These are phyloP conservation scores for Botryosphaeria dothidea DNA, from an alignment of 2,329 filamentous ascomycete genomes.

Conservation along the genomic window DNA sequence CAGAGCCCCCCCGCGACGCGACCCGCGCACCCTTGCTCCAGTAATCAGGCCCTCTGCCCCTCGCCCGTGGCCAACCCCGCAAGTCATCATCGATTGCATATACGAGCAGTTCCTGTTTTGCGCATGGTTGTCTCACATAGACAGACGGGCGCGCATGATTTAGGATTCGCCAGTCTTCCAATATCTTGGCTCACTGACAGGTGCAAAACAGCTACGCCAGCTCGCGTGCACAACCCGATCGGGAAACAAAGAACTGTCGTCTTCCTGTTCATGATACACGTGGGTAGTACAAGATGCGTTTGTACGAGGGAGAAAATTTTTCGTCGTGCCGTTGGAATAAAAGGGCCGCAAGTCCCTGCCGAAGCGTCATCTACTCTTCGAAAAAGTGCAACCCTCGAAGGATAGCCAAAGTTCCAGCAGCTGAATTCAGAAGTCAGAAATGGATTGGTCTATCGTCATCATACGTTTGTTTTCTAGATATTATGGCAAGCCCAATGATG, in stretches of 20 bases:
- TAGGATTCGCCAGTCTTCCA: neutral
- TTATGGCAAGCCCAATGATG: constrained; percentile 2
- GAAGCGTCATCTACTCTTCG: too few species aligned
- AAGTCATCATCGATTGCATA: neutral
- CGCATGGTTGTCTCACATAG: neutral
- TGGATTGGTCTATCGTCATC: constrained; percentile 18
- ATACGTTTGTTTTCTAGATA: neutral
- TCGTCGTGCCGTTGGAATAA: neutral
- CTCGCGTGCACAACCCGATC: neutral
- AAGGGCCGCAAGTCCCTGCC: too few species aligned
- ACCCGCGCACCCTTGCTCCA: neutral
- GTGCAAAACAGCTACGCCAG: neutral
- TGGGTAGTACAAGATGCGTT: constrained; percentile 6
- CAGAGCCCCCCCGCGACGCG: neutral
- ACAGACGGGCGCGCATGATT: neutral
- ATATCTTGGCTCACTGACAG: neutral
- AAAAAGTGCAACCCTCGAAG: too few species aligned
- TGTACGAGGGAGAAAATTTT: neutral
- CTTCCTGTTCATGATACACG: neutral
- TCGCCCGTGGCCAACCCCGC: neutral
- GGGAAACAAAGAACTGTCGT: neutral
- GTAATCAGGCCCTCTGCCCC: neutral
- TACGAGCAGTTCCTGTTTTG: neutral
- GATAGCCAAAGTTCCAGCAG: neutral
- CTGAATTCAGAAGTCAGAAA: constrained; percentile 17